Evolutionary conservation across 352 stramenopile species (phyloP), one percentile per base, ranked within the genome.

Genomic region (Phytophthora ohioensis): DNA sequence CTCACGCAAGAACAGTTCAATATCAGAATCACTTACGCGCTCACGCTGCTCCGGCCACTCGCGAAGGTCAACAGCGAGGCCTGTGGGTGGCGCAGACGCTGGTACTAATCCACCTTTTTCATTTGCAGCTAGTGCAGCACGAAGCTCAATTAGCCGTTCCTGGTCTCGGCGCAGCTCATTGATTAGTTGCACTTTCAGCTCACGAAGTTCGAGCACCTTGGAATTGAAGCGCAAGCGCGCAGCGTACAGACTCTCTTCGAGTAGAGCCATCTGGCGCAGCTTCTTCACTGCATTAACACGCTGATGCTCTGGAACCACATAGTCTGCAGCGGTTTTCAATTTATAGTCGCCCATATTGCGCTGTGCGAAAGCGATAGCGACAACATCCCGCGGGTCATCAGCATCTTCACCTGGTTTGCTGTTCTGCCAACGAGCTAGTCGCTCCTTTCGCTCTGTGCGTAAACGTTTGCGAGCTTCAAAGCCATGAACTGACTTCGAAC

Each of bases 311-410:
- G 93, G 93, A 9, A 98, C 93, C 5, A 97, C 88, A 65, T 98
- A 98, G 56, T 91, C 84, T 5, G 74, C 65, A 9, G 81, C 86
- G 3, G 82, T 92, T 75, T 98, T 98, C 42, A 98, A 71, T 65
- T 97, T 97, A 78, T 97, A 98, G 75, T 98, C 92, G 3, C 94
- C 92, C 84, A 98, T 93, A 66, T 97, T 95, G 34, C 88, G 81
- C 55, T 87, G 82, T 4, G 95, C 92, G 32, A 92, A 92, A 1
- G 87, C 79, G 55, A 98, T 97, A 0, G 95, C 92, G 3, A 93
- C 90, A n/a, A 98, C 73, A 57, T 98, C 93, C 5, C 89, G 70
- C 6, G 89, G 86, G 48, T 98, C 93, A 65, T 98, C 93, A 3
- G 92, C 95, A 66, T 98, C 81, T 62, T 97, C 90, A 3, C 85